Conservation (phyloP, 768 basidiomycete species). For the Suillus lakei region DNA sequence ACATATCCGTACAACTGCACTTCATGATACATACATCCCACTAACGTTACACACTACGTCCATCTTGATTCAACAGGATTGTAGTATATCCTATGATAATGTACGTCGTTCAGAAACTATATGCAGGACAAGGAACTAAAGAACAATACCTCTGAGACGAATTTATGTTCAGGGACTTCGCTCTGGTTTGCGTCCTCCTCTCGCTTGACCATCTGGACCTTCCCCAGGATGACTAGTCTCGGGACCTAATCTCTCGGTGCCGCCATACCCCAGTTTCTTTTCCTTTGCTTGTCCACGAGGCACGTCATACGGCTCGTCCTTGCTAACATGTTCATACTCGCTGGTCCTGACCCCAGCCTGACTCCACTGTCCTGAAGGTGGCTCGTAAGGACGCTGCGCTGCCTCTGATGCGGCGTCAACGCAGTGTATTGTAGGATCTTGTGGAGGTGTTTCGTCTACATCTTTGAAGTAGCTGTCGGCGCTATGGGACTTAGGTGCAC, state of each 20-base stretch:
- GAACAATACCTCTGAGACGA: neutral
- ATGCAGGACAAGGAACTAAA: neutral
- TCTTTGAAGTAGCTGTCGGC: conserved; percentile 54
- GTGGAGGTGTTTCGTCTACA: conserved; percentile 47
- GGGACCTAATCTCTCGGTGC: conserved; percentile 24
- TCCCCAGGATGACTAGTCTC: conserved; percentile 39
- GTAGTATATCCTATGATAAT: neutral
- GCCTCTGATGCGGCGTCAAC: conserved; percentile 50
- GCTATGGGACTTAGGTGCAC: conserved; percentile 28
- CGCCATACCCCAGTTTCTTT: conserved; percentile 28
- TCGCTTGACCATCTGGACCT: conserved; percentile 44
- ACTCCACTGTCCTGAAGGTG: conserved; percentile 52
- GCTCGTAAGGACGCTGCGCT: conserved; percentile 53
- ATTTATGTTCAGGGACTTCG: conserved; percentile 17
- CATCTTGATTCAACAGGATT: neutral
- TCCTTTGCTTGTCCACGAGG: conserved; percentile 7
- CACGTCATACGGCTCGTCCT: conserved; percentile 30
- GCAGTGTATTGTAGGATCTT: conserved; percentile 46
- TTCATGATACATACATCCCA: neutral
- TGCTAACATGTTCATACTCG: conserved; percentile 31
- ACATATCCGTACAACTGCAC: neutral
- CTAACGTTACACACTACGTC: neutral
- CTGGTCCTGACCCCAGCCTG: conserved; percentile 41
- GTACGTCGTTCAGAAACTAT: neutral
- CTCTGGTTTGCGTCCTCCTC: conserved; percentile 41